Percentiles rank a stretch among this genome's conserved stretches.
Conservation (phyloP, 2,329 filamentous ascomycete genomes). For the Aspergillus niger region DNA sequence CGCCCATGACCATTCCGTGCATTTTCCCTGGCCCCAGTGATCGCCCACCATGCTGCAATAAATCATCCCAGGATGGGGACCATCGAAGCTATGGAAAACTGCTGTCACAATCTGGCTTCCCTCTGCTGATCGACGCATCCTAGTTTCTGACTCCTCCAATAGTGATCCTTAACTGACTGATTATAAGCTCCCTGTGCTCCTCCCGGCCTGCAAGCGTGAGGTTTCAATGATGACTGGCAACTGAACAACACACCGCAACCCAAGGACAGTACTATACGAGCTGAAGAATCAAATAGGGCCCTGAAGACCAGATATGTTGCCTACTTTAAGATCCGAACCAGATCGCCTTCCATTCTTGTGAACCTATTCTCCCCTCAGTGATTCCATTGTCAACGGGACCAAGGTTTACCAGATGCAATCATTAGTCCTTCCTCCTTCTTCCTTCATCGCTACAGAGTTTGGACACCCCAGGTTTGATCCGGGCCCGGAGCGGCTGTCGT, state of each 20-base stretch:
- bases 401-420: constrained; percentile 42
- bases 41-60: constrained; percentile 42
- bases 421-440: constrained; percentile 43
- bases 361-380: constrained; percentile 12
- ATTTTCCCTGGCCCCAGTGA: constrained; percentile 37
- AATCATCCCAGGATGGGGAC: constrained; percentile 35
- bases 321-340: constrained; percentile 22
- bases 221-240: constrained; percentile 29
- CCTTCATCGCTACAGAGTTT: constrained; percentile 40
- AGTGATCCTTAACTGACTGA: constrained; percentile 30
- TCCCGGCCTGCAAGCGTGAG: constrained; percentile 19
- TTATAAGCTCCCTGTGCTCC: constrained; percentile 39
- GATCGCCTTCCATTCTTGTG: constrained; percentile 28
- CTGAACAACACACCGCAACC: constrained; percentile 26
- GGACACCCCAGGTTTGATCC: constrained; percentile 38
- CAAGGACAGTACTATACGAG: constrained; percentile 5
- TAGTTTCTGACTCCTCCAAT: constrained; percentile 44
- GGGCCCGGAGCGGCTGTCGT: constrained; percentile 37
- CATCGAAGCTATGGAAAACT: constrained; percentile 40
- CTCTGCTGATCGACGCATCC: constrained; percentile 37
- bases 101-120: constrained; percentile 41
- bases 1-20: constrained; percentile 21
- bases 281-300: constrained; percentile 8
- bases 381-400: constrained; percentile 14
- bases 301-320: constrained; percentile 33